Base-by-base conservation (phyloP, 2,329 filamentous ascomycete genomes). In the Simplicillium aogashimaense region DNA sequence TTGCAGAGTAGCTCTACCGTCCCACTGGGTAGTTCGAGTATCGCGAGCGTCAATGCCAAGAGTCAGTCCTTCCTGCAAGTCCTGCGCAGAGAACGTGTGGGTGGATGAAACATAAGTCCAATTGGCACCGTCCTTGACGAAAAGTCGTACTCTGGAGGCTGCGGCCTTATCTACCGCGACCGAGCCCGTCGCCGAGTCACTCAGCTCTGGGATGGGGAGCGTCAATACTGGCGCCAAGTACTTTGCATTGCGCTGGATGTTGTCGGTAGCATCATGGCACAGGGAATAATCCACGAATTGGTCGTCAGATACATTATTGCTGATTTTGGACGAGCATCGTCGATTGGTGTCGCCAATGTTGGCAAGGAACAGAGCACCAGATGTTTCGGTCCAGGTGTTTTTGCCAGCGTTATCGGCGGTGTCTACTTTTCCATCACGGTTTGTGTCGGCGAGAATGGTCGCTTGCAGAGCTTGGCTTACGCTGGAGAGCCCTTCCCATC, bases 21-120 rank as follows among this genome's bases (percentile, higher is more conserved):
- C 47, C 57, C 57, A 59, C 0, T 39, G 14, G 1, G 49, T 37
- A 1, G 48, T 37, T 1, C 47, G 48, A 2, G 55, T 46, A 25
- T 63, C 58, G 2, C 60, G 53, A 0, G 48, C 56, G 43, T 65
- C 61, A 2, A 64, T 48, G 0, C 58, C 57, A 0, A 65, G 45
- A 7, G 50, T 43, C 2, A 64, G 47, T 1, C 61, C 63, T 1
- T 37, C 17, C 2, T 46, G 45, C 2, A 65, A 42, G 12, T 57
- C 44, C 2, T 44, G 39, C 1, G 54, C 38, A 2, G 46, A 50
- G 31, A 65, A 64, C 1, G 39, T 47, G 11, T 52, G 35, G 11
- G 54, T 43, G 1, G 36, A 34, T 7, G 50, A 40, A 2, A 58
- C 45, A 3, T 56, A 45, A 0, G 34, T 35, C 58, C 59, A 61